These are phyloP conservation scores for Phytophthora idaei DNA, from an alignment of 352 stramenopile genomes.

Conservation along the genomic window DNA sequence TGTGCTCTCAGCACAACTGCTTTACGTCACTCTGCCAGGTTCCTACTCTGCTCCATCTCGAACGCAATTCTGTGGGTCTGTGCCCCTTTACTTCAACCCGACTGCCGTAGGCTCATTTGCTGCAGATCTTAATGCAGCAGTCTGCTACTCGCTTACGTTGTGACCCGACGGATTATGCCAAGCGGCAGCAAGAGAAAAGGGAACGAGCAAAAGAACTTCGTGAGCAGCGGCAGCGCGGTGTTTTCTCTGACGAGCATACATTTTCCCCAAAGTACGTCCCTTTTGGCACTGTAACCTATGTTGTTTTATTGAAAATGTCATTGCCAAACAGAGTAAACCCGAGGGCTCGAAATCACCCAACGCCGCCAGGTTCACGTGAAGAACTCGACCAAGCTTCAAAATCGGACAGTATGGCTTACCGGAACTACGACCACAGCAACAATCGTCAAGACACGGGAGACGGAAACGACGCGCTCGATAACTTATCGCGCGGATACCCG, in stretches of 20 bases:
- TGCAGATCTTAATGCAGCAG: slow-evolving; percentile 50
- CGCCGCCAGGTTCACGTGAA: slow-evolving; percentile 53
- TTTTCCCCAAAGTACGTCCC: slow-evolving; percentile 73
- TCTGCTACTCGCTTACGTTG: slow-evolving; percentile 63
- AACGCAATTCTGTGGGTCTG: neutral
- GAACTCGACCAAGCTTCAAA: slow-evolving; percentile 45
- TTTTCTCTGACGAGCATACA: slow-evolving; percentile 80
- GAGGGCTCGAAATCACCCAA: slow-evolving; percentile 31
- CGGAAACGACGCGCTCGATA: slow-evolving; percentile 60
- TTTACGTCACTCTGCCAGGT: neutral
- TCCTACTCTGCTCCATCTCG: neutral
- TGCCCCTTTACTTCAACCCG: neutral
- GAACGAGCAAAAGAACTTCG: slow-evolving; percentile 78
- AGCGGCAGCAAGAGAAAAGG: slow-evolving; percentile 79
- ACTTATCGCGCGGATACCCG: slow-evolving; percentile 65
- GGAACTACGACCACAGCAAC: slow-evolving; percentile 54
- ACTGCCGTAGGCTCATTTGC: slow-evolving; percentile 1
- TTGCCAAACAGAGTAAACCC: slow-evolving; percentile 47
- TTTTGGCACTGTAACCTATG: neutral
- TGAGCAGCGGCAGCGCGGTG: slow-evolving; percentile 64
- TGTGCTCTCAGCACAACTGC: slow-evolving; percentile 15
- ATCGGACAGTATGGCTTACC: slow-evolving; percentile 25
- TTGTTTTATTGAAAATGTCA: neutral
- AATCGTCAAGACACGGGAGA: slow-evolving; percentile 46
- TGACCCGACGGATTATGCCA: slow-evolving; percentile 83